Percentiles rank a stretch among this genome's conserved stretches.
Conservation (phyloP, 2,329 filamentous ascomycete genomes). For the Trichoderma polysporum region DNA sequence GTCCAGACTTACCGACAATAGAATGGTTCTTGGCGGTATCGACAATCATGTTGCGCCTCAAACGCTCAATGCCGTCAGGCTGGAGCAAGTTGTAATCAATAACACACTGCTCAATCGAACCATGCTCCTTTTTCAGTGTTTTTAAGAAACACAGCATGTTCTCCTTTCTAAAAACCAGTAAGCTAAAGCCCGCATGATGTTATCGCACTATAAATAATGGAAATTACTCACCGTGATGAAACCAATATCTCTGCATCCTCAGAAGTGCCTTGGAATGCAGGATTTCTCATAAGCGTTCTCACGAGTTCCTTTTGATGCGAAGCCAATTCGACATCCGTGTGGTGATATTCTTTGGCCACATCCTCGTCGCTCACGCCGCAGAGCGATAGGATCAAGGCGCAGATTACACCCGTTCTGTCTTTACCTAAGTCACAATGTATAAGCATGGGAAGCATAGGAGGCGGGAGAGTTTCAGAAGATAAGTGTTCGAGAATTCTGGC, state of each 20-base stretch:
- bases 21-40: background rate
- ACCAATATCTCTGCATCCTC: background rate
- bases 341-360: slow-evolving; percentile 65
- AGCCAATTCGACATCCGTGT: slow-evolving; percentile 62
- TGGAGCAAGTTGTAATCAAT: background rate
- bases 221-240: background rate
- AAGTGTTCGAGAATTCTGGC: background rate
- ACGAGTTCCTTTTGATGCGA: background rate
- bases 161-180: background rate
- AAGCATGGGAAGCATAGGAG: slow-evolving; percentile 48
- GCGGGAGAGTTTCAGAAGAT: background rate
- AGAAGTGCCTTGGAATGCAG: background rate
- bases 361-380: slow-evolving; percentile 59
- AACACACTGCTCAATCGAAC: background rate
- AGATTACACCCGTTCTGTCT: slow-evolving; percentile 71
- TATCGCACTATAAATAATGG: background rate
- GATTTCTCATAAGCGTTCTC: background rate
- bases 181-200: background rate
- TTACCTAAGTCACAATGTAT: slow-evolving; percentile 77
- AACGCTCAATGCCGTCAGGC: background rate
- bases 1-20: background rate
- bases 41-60: background rate
- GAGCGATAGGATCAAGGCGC: slow-evolving; percentile 63
- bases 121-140: background rate
- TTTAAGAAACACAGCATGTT: background rate